Evolutionary conservation across 352 stramenopile species (phyloP).

Genomic region (Phytophthora colocasiae): DNA sequence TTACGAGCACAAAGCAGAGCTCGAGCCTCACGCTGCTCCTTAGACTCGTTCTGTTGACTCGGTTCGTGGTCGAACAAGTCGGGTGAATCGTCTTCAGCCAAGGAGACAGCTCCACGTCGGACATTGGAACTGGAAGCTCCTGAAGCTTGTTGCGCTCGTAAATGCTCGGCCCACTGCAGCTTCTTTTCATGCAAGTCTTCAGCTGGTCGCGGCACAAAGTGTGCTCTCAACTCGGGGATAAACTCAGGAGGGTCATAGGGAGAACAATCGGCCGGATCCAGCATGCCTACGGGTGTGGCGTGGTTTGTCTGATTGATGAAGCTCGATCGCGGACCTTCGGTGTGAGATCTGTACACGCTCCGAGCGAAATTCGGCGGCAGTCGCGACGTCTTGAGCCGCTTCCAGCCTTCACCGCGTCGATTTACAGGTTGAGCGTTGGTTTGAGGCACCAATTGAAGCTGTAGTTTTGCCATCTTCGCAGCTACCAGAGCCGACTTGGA

Average conservation of each 20-base stretch:
- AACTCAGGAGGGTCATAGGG: conserved; percentile 67
- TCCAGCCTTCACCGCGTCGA: conserved; percentile 71
- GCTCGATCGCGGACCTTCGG: conserved; percentile 59
- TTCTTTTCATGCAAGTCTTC: conserved; percentile 75
- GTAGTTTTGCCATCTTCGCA: conserved; percentile 66
- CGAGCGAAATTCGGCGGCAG: conserved; percentile 70
- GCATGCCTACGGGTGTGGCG: conserved; percentile 68
- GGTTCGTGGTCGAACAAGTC: conserved; percentile 56
- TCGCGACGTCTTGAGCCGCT: conserved; percentile 64
- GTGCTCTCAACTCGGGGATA: conserved; percentile 62
- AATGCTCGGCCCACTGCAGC: conserved; percentile 48
- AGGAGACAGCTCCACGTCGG: conserved; percentile 24
- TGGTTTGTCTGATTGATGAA: conserved; percentile 79
- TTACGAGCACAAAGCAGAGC: conserved; percentile 77
- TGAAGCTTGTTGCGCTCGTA: conserved; percentile 24
- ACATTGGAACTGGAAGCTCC: conserved; percentile 11
- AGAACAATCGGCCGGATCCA: conserved; percentile 68
- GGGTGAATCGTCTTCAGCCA: conserved; percentile 15
- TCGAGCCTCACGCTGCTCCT: conserved; percentile 55
- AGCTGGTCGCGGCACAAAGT: conserved; percentile 60
- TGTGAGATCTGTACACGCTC: conserved; percentile 61
- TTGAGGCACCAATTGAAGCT: conserved; percentile 40
- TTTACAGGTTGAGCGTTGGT: conserved; percentile 14
- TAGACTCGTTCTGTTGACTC: conserved; percentile 31
- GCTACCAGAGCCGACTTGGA: conserved; percentile 58